Conservation (phyloP, 169 alveolate genomes). For the Eimeria sp. region DNA sequence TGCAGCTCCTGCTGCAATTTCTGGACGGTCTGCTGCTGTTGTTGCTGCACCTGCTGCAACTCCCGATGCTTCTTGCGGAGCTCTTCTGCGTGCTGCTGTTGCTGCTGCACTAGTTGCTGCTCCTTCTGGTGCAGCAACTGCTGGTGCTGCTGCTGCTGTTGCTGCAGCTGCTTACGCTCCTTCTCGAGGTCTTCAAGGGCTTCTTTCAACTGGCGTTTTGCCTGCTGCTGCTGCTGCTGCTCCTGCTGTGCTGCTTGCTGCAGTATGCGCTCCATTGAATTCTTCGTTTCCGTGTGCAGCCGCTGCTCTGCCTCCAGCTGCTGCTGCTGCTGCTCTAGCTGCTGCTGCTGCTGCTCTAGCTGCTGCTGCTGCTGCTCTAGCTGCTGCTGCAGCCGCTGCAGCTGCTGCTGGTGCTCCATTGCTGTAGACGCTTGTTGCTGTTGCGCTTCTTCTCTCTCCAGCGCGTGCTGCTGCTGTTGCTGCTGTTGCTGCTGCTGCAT, state of each 20-base stretch:
- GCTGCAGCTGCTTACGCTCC: not conserved
- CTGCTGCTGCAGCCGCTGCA: slow-evolving; percentile 23
- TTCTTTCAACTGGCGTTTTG: not conserved
- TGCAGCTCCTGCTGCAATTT: slow-evolving; percentile 31
- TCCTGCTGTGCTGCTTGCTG: slow-evolving; percentile 20
- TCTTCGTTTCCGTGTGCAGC: not conserved
- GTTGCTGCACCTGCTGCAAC: slow-evolving; percentile 22
- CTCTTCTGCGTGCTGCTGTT: not conserved
- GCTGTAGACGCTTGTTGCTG: slow-evolving; percentile 6
- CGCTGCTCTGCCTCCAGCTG: slow-evolving; percentile 26
- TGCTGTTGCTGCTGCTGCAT: slow-evolving; percentile 53
- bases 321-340: slow-evolving; percentile 5
- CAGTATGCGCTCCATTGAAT: not conserved
- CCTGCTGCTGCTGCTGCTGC: slow-evolving; percentile 45
- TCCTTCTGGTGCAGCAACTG: slow-evolving; percentile 8
- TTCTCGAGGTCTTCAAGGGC: not conserved
- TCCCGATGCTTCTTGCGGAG: not conserved
- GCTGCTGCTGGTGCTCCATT: slow-evolving; percentile 13
- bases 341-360: slow-evolving; percentile 10
- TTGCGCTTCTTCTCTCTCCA: not conserved
- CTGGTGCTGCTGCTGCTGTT: slow-evolving; percentile 7
- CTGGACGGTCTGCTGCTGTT: not conserved
- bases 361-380: slow-evolving; percentile 21
- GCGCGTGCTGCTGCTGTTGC: slow-evolving; percentile 31
- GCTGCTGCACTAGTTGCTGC: slow-evolving; percentile 15